Conservation (phyloP, 169 alveolate species). For the Cryptosporidium canis region DNA sequence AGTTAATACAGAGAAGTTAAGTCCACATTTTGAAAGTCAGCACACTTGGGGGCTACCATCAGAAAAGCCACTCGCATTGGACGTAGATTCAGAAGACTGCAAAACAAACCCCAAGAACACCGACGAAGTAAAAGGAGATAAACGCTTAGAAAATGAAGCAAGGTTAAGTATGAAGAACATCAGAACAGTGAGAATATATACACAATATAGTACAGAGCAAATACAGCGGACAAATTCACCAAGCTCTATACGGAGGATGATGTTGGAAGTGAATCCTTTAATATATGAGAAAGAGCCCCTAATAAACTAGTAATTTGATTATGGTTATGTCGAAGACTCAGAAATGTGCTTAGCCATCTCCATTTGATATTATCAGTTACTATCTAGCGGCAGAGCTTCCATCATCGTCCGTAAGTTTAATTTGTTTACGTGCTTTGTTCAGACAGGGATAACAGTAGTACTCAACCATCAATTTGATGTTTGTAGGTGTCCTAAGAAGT, state of each 20-base stretch:
- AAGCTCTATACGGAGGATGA: constrained; percentile 49
- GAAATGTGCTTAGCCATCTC: neutral
- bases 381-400: constrained; percentile 54
- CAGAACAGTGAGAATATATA: constrained; percentile 23
- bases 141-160: neutral
- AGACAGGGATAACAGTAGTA: constrained; percentile 71
- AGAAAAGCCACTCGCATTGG: neutral
- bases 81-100: neutral
- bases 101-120: neutral
- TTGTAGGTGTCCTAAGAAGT: constrained; percentile 72
- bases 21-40: neutral
- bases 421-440: constrained; percentile 16
- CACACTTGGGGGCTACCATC: neutral
- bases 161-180: neutral
- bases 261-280: constrained; percentile 45
- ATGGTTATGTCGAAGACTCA: constrained; percentile 51
- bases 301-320: neutral
- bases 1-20: neutral
- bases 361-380: constrained; percentile 41
- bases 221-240: neutral
- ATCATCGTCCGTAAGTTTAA: constrained; percentile 40
- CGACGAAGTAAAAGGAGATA: neutral
- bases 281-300: constrained; percentile 14
- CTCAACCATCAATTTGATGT: constrained; percentile 70
- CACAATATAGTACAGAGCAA: neutral